A percentile compares a stretch with the other conserved stretches of the same genome.
These are phyloP conservation scores for Boletus rufocinnamomeus DNA, from an alignment of 768 basidiomycete species.

Conservation along the genomic window DNA sequence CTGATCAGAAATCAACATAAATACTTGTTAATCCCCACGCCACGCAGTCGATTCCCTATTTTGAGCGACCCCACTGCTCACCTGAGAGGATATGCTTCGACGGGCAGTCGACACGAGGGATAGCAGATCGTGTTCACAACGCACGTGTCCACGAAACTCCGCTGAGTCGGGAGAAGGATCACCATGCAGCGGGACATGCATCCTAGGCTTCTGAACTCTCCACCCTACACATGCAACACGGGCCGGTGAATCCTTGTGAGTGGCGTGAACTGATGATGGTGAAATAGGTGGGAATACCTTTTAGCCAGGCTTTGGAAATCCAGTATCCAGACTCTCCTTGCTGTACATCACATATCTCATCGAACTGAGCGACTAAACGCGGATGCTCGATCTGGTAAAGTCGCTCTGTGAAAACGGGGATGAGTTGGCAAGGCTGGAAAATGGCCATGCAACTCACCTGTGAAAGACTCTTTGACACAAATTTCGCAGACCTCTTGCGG, in stretches of 20 bases:
- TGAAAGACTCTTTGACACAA: conserved; percentile 60
- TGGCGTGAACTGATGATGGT: conserved; percentile 13
- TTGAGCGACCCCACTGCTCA: conserved; percentile 28
- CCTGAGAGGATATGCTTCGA: conserved; percentile 62
- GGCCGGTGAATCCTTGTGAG: conserved; percentile 10
- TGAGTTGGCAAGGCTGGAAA: conserved; percentile 1
- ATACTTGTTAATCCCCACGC: conserved; percentile 19
- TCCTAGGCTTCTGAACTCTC: conserved; percentile 68
- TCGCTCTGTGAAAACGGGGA: conserved; percentile 48
- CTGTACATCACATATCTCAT: conserved; percentile 48
- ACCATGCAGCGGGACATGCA: conserved; percentile 58
- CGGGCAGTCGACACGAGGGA: conserved; percentile 57
- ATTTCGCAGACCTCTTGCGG: conserved; percentile 56
- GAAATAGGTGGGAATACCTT: conserved; percentile 46
- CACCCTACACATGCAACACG: conserved; percentile 55
- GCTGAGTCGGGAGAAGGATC: conserved; percentile 71
- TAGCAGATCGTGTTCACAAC: conserved; percentile 70
- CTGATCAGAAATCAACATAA: conserved; percentile 38
- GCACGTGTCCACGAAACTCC: conserved; percentile 59
- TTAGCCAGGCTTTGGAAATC: conserved; percentile 81
- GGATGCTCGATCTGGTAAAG: conserved; percentile 72
- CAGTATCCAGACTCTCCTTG: conserved; percentile 54
- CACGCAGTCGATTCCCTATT: conserved; percentile 15
- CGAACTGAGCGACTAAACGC: conserved; percentile 56
- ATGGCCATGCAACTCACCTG: conserved; percentile 42